Evolutionary conservation across 179 eudicot genomes (phyloP), one percentile per base, ranked within the genome.

Genomic region (Beta macrorhiza): DNA sequence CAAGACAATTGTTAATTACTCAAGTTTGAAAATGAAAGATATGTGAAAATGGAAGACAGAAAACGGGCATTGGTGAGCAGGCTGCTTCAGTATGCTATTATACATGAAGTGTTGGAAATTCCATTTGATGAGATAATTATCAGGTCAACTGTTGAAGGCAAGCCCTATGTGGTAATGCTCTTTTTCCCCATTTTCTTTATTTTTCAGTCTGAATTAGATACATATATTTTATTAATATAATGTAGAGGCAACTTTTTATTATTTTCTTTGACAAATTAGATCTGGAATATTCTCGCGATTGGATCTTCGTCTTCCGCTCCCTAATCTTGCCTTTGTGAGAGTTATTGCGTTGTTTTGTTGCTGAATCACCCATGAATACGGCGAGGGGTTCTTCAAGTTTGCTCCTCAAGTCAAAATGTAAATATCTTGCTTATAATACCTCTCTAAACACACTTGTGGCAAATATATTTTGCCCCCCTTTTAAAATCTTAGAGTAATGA

Each of bases 1-100:
- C 11, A 7, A 62, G 67, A 3, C 6, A 49, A 49, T 49, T 9
- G 4, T 37, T 37, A 59, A 59, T 22, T 59, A 17, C 7, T 59
- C 9, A 59, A 17, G 64, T 7, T 67, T 67, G 32, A 29, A 29
- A 42, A 13, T 17, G 42, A 16, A 37, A 68, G 72, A 42, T 68
- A 32, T 68, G 52, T 68, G 49, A 68, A 42, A 37, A 37, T 68
- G 72, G 72, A 68, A 68, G 72, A 68, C 72, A 19, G 19, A 2
- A 68, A 68, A 1, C 51, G 72, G 52, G 72, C 72, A 16, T 68
- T 68, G 72, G 72, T 68, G 22, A 68, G 72, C 10, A 68, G 22
- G 72, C 52, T 68, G 72, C 72, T 68, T 68, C 72, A 68, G 52
- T 68, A 68, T 17, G 22, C 51, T 42, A 1, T 68, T 6, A 51